Evolutionary conservation across 23 red algal genomes (phyloP).

Genomic region (Gracilaria domingensis): DNA sequence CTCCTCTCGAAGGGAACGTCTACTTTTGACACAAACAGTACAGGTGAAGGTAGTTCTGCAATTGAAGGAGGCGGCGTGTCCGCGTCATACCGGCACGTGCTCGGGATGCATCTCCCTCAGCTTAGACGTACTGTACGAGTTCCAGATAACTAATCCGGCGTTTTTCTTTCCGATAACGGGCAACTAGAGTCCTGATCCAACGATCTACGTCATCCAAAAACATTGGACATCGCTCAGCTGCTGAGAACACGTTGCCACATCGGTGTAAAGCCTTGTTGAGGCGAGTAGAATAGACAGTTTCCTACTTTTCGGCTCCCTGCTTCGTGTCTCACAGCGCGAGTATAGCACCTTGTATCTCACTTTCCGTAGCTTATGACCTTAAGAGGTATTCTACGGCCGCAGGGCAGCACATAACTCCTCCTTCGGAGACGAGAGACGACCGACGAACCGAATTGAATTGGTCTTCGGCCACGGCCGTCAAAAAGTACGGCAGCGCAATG

Average conservation of each 20-base stretch:
- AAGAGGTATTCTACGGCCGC: not conserved
- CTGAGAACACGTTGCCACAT: not conserved
- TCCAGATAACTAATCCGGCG: too few relatives aligned
- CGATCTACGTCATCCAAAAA: slow-evolving; percentile 1
- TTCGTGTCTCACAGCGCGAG: not conserved
- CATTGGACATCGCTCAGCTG: not conserved
- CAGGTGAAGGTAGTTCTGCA: too few relatives aligned
- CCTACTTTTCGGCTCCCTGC: not conserved
- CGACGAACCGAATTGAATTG: too few relatives aligned
- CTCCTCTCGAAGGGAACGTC: too few relatives aligned
- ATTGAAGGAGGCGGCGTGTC: too few relatives aligned
- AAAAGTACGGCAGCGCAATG: not conserved
- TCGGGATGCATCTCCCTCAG: too few relatives aligned
- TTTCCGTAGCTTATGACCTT: not conserved
- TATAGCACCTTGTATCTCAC: too few relatives aligned
- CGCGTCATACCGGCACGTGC: not conserved
- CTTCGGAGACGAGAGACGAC: too few relatives aligned
- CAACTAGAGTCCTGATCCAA: not conserved
- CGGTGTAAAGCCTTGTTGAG: slow-evolving; percentile 7
- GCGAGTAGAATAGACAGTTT: slow-evolving; percentile 6
- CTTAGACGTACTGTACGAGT: too few relatives aligned
- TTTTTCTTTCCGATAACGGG: not conserved
- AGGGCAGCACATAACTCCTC: too few relatives aligned
- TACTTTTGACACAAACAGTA: too few relatives aligned
- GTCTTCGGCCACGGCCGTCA: not conserved